Evolutionary conservation across 495 filamentous ascomycete genomes (phyloP), one percentile per base, ranked within the genome.

Genomic region (Neurospora sp.): DNA sequence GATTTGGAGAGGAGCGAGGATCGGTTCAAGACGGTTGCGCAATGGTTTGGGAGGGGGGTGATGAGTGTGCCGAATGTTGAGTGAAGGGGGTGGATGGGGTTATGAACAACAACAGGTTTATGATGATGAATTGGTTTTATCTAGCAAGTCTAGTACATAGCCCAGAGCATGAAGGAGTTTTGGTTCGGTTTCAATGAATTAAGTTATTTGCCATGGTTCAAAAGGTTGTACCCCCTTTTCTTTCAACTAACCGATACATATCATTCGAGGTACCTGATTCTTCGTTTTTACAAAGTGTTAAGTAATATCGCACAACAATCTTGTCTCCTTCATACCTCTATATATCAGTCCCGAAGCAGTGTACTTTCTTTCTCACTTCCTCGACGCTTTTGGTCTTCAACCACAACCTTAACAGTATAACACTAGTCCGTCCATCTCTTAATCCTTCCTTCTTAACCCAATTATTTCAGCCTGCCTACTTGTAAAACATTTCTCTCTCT

Each of bases 31-130:
- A 93, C 93, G 20, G 87, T 98, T 4, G 91, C 92, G 75, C 94
- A 98, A 77, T 99, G 96, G 84, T 98, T 98, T 83, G 95, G 94
- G 5, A 84, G 93, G 75, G 96, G 96, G 1, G 93, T 98, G 17
- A 97, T 99, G 94, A 83, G 82, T 6, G 79, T 78, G 38, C 77
- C 81, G 9, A 78, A 72, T n/a, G 69, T 74, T 38, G 83, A 86
- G 71, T 84, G 3, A 37, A 37, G 3, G 48, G 20, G 6, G 20
- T 12, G 40, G 45, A 38, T 48, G 44, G 31, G 9, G 70, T 37
- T 37, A 39, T 70, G 59, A 38, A 69, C 20, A 7, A 68, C 10
- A 5, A 37, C 31, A 35, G 10, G 27, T 65, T 61, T 61, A 35
- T 41, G 37, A 39, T 45, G 16, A 69, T 37, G 35, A 37, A 37